Percentiles rank a stretch among this genome's conserved stretches.
phyloP scores from a whole-genome alignment of 805 yeast species.

The Babjeviella inositovora region DNA sequence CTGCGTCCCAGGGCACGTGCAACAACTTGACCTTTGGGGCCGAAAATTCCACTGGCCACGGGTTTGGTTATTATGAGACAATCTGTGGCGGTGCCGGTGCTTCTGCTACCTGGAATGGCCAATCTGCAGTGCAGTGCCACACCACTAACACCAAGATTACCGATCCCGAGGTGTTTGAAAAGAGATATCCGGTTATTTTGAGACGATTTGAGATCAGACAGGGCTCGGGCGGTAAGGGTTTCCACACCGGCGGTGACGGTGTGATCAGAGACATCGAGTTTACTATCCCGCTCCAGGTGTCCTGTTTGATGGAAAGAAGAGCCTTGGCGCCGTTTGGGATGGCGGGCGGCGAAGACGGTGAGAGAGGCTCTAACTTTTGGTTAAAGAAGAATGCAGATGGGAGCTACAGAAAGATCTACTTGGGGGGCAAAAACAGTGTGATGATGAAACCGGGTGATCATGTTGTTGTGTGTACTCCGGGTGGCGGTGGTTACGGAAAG shows the following conservation, averaged over 20 bases:
- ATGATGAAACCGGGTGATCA: constrained; percentile 45
- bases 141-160: constrained; percentile 92
- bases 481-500: constrained; percentile 75
- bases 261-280: constrained; percentile 77
- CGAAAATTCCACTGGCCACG: constrained; percentile 35
- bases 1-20: constrained; percentile 93
- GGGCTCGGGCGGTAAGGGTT: constrained; percentile 73
- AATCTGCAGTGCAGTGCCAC: constrained; percentile 82
- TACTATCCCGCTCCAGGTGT: constrained; percentile 51
- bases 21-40: constrained; percentile 88
- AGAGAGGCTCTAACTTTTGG: constrained; percentile 51
- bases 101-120: constrained; percentile 74
- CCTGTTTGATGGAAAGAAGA: constrained; percentile 78
- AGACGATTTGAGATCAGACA: constrained; percentile 54
- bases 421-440: constrained; percentile 65
- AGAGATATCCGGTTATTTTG: constrained; percentile 71
- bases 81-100: constrained; percentile 97
- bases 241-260: constrained; percentile 70
- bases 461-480: constrained; percentile 58
- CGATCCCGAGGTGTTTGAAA: constrained; percentile 79
- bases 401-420: constrained; percentile 20
- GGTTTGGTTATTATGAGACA: constrained; percentile 88
- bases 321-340: constrained; percentile 77
- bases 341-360: constrained; percentile 67
- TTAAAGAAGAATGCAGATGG: constrained; percentile 10